Evolutionary conservation across 2,329 filamentous ascomycete genomes (phyloP).

Genomic region (Aspergillus floridensis): DNA sequence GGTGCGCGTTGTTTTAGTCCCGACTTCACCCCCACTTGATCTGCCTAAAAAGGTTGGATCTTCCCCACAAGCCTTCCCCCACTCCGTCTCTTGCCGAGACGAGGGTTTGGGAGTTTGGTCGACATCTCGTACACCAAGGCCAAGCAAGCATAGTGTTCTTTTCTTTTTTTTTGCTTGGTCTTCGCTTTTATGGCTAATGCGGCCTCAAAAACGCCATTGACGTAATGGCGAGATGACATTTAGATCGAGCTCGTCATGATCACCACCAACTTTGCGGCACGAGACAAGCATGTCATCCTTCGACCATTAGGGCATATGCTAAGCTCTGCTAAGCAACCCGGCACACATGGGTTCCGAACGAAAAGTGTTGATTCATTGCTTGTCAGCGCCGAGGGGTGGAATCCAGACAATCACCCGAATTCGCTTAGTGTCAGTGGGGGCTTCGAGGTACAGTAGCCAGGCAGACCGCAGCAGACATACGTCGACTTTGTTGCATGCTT

Average conservation of each 20-base stretch:
- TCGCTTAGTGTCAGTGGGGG: neutral
- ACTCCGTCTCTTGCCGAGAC: constrained; percentile 6
- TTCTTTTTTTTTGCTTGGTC: neutral
- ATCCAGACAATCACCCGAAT: neutral
- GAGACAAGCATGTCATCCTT: neutral
- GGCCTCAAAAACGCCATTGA: neutral
- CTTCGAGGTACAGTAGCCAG: neutral
- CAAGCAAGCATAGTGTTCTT: neutral
- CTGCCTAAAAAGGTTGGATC: constrained; percentile 4
- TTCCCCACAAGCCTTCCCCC: constrained; percentile 3
- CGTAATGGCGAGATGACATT: neutral
- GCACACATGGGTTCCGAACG: too few species aligned
- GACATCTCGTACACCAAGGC: neutral
- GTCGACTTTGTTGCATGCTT: neutral
- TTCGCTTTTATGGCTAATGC: neutral
- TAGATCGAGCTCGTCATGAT: neutral
- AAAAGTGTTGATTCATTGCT: neutral
- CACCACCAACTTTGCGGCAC: neutral
- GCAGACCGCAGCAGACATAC: neutral
- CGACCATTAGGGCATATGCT: neutral
- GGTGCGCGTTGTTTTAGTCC: constrained; percentile 7
- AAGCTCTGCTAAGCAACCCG: neutral
- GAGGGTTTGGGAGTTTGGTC: neutral
- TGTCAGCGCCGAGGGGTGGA: neutral
- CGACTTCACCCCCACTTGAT: constrained; percentile 4